These are phyloP conservation scores for Cercospora citrullina DNA, from an alignment of 2,329 filamentous ascomycete species.

Conservation along the genomic window DNA sequence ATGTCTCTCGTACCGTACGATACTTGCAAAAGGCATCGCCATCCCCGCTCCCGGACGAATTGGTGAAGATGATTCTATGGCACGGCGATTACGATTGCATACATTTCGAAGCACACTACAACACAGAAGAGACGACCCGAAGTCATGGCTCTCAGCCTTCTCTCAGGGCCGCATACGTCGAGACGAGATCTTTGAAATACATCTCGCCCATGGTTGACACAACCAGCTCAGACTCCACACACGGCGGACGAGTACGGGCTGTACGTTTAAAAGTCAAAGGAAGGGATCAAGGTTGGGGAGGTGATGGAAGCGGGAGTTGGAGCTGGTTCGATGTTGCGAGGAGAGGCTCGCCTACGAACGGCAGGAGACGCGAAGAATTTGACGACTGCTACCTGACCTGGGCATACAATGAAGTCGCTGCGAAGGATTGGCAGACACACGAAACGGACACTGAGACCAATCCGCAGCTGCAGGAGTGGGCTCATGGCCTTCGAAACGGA, in stretches of 20 bases:
- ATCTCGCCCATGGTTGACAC: neutral
- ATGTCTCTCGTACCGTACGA: conserved; percentile 13
- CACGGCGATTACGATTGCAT: conserved; percentile 26
- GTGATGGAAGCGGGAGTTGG: conserved; percentile 17
- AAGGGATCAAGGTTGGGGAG: conserved; percentile 24
- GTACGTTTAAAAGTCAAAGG: conserved; percentile 14
- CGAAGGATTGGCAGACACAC: conserved; percentile 16
- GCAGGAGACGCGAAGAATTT: neutral
- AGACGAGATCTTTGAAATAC: conserved; percentile 17
- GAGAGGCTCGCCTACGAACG: neutral
- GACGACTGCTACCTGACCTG: neutral
- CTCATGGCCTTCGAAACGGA: conserved; percentile 16
- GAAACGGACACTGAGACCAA: conserved; percentile 6
- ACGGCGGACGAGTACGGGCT: conserved; percentile 15
- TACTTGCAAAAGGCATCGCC: conserved; percentile 15
- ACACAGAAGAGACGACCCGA: neutral
- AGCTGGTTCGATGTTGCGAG: conserved; percentile 23
- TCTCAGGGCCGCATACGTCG: conserved; percentile 13
- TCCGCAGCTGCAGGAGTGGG: conserved; percentile 12
- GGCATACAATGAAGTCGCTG: conserved; percentile 16
- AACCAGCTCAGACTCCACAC: neutral
- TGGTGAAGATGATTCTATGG: conserved; percentile 22
- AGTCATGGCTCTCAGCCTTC: conserved; percentile 11
- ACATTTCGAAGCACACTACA: conserved; percentile 14
- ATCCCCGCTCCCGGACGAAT: conserved; percentile 18